These are phyloP conservation scores for Starmerella gropengiesseri DNA, from an alignment of 805 yeast species.

Conservation along the genomic window DNA sequence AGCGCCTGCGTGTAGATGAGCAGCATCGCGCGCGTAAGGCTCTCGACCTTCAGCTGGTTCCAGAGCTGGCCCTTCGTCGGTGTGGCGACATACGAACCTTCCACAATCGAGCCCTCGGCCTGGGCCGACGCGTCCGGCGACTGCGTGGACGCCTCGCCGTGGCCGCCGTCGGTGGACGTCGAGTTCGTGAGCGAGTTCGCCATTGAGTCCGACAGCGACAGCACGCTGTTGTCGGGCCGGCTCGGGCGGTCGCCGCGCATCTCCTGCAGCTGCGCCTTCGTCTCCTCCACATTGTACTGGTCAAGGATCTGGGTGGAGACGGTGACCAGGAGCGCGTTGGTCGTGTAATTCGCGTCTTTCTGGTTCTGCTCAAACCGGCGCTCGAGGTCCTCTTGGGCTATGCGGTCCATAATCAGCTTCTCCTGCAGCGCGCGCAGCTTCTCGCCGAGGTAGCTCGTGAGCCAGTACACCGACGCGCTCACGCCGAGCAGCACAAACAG, in stretches of 20 bases:
- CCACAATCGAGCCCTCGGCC: constrained; percentile 1
- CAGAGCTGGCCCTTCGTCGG: constrained; percentile 58
- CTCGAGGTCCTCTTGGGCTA: constrained; percentile 57
- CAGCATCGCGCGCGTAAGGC: constrained; percentile 63
- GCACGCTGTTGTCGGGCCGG: background rate
- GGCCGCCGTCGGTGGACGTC: background rate
- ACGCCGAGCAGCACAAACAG: constrained; percentile 37
- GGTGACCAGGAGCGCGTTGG: constrained; percentile 71
- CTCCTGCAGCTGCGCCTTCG: constrained; percentile 57
- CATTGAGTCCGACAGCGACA: background rate
- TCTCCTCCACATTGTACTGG: constrained; percentile 56
- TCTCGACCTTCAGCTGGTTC: constrained; percentile 66
- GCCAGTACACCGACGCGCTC: constrained; percentile 37
- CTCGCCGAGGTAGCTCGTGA: constrained; percentile 35
- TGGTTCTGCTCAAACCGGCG: constrained; percentile 86
- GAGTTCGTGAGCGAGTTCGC: background rate
- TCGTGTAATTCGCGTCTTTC: constrained; percentile 74
- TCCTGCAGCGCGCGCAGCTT: constrained; percentile 43
- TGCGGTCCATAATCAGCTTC: constrained; percentile 44
- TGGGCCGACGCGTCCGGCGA: background rate
- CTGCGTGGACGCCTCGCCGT: background rate
- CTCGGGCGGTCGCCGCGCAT: constrained; percentile 33
- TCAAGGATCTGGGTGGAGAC: constrained; percentile 53
- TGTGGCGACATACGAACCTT: constrained; percentile 29
- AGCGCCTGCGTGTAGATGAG: constrained; percentile 58